Evolutionary conservation across 352 stramenopile species (phyloP).

Genomic region (Phytophthora agathidicida): DNA sequence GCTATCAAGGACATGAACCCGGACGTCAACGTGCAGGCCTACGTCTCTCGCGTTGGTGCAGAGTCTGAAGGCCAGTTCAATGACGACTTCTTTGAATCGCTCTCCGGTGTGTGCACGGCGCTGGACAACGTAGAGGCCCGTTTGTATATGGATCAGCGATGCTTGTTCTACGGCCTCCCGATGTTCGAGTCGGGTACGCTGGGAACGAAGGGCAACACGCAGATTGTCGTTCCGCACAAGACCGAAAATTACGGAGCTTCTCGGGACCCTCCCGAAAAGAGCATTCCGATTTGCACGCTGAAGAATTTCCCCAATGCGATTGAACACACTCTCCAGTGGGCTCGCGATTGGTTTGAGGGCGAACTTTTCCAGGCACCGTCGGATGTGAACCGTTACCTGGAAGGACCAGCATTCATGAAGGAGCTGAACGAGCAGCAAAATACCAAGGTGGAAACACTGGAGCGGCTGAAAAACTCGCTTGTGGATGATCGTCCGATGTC

Average conservation of each 20-base stretch:
- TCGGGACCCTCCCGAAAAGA: conserved; percentile 98
- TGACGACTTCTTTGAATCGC: conserved; percentile 97
- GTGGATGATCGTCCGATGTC: conserved; percentile 90
- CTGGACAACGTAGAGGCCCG: conserved; percentile 99
- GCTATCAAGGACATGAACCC: conserved; percentile 97
- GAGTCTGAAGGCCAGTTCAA: conserved; percentile 99
- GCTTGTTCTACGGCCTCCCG: conserved; percentile 95
- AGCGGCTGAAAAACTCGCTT: conserved; percentile 92
- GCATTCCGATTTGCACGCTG: conserved; percentile 99
- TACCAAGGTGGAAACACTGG: conserved; percentile 96
- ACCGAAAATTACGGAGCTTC: conserved; percentile 98
- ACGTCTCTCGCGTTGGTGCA: conserved; percentile 84
- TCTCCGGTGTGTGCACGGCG: conserved; percentile 97
- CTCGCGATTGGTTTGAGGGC: conserved; percentile 99
- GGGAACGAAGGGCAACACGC: conserved; percentile 98
- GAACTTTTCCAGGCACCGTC: conserved; percentile 97
- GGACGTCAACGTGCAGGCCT: conserved; percentile 91
- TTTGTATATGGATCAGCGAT: conserved; percentile 97
- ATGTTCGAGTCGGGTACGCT: conserved; percentile 99
- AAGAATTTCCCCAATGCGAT: conserved; percentile 99
- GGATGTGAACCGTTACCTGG: conserved; percentile 96
- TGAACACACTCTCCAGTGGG: conserved; percentile 99
- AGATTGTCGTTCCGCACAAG: conserved; percentile 90
- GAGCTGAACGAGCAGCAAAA: conserved; percentile 97
- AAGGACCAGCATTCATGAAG: conserved; percentile 87